A percentile compares a stretch with the other conserved stretches of the same genome.
These are phyloP conservation scores for Camptophora hylomeconis DNA, from an alignment of 2,329 filamentous ascomycete species.

Conservation along the genomic window DNA sequence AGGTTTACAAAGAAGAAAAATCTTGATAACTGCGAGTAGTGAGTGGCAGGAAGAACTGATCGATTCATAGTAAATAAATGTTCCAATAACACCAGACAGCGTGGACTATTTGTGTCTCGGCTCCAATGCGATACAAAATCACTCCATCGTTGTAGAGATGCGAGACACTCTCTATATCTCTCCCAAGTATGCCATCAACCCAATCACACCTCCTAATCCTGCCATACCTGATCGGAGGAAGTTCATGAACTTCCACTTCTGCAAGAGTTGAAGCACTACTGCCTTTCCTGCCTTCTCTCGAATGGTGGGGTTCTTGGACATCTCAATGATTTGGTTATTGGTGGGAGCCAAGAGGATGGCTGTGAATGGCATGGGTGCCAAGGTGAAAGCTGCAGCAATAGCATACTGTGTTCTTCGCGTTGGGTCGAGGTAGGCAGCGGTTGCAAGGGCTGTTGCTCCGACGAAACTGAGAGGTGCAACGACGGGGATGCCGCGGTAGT, in stretches of 20 bases:
- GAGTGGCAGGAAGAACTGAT: no score
- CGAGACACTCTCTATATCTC: no score
- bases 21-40: no score
- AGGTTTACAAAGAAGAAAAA: no score
- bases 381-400: conserved; percentile 4
- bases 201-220: conserved; percentile 7
- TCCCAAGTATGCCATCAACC: no score
- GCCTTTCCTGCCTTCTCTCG: conserved; percentile 5
- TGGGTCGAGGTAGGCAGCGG: conserved; percentile 6
- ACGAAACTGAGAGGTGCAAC: conserved; percentile 8
- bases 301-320: conserved; percentile 4
- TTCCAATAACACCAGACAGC: no score
- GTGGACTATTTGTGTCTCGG: no score
- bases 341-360: conserved; percentile 4
- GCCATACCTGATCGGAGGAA: conserved; percentile 7
- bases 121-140: no score
- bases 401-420: conserved; percentile 4
- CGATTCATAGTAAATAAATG: no score
- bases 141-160: no score
- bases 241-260: conserved; percentile 12
- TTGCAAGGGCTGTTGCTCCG: conserved; percentile 3
- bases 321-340: conserved; percentile 4
- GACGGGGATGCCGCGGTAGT: conserved; percentile 6
- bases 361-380: conserved; percentile 4
- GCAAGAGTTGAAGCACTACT: conserved; percentile 6